Evolutionary conservation across 495 filamentous ascomycete genomes (phyloP).

Genomic region (Neurospora discreta): DNA sequence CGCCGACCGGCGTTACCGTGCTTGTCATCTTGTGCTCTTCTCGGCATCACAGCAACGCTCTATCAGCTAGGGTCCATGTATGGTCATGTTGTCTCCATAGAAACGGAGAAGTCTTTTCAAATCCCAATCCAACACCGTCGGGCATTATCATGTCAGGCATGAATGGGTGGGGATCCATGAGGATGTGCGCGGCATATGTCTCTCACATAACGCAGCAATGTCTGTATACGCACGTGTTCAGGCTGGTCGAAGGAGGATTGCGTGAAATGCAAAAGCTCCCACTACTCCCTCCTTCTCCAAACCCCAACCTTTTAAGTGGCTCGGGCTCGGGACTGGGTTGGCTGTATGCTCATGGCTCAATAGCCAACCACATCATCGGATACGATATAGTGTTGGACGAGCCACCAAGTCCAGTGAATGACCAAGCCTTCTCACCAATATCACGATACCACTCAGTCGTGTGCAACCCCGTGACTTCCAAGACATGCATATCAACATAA

Average conservation of each 20-base stretch:
- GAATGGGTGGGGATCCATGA: neutral
- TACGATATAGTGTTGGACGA: neutral
- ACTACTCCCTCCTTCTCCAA: neutral
- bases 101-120: neutral
- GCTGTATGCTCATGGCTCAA: neutral
- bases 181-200: neutral
- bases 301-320: neutral
- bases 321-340: neutral
- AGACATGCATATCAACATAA: neutral
- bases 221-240: neutral
- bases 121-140: neutral
- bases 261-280: neutral
- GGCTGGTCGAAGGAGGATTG: neutral
- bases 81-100: neutral
- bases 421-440: neutral
- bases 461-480: neutral
- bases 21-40: neutral
- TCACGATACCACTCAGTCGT: neutral
- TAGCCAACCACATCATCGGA: neutral
- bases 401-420: neutral
- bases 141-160: neutral
- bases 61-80: neutral
- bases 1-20: neutral
- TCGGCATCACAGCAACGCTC: neutral
- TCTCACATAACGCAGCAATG: neutral